A percentile compares a stretch with the other conserved stretches of the same genome.
phyloP scores from a whole-genome alignment of 1,284 basidiomycete species.

The Microbotryum intermedium region DNA sequence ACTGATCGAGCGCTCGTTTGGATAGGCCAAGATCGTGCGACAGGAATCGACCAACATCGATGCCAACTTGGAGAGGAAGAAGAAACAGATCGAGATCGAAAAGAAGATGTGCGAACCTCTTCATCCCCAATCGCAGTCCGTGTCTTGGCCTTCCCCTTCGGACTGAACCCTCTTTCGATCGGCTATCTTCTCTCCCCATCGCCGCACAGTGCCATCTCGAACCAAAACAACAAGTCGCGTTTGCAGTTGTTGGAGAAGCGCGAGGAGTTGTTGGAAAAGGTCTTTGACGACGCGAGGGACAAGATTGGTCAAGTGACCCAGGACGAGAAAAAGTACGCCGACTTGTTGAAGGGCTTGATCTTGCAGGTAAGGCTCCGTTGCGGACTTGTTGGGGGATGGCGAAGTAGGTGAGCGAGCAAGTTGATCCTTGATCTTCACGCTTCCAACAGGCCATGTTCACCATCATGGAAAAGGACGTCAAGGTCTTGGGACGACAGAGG shows the following conservation, averaged over 20 bases:
- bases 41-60: slow-evolving; percentile 89
- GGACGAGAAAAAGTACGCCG: slow-evolving; percentile 62
- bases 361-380: slow-evolving; percentile 57
- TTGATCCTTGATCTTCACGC: not conserved
- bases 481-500: slow-evolving; percentile 54
- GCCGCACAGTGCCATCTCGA: slow-evolving; percentile 75
- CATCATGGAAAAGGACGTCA: slow-evolving; percentile 61
- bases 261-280: slow-evolving; percentile 82
- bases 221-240: slow-evolving; percentile 90
- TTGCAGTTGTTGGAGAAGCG: slow-evolving; percentile 81
- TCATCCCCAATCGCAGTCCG: not conserved
- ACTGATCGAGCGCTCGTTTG: too few species aligned
- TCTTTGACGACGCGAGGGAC: slow-evolving; percentile 69
- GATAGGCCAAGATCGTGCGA: slow-evolving; percentile 94
- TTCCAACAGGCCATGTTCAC: slow-evolving; percentile 46
- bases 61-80: slow-evolving; percentile 84
- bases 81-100: slow-evolving; percentile 79
- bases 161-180: not conserved
- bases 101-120: slow-evolving; percentile 74
- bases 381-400: not conserved
- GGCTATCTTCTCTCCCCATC: not conserved
- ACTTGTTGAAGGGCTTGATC: slow-evolving; percentile 71
- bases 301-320: slow-evolving; percentile 57
- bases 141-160: not conserved
- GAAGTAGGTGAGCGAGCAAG: not conserved